Conservation (phyloP, 495 filamentous ascomycete genomes). For the Podospora appendiculata region DNA sequence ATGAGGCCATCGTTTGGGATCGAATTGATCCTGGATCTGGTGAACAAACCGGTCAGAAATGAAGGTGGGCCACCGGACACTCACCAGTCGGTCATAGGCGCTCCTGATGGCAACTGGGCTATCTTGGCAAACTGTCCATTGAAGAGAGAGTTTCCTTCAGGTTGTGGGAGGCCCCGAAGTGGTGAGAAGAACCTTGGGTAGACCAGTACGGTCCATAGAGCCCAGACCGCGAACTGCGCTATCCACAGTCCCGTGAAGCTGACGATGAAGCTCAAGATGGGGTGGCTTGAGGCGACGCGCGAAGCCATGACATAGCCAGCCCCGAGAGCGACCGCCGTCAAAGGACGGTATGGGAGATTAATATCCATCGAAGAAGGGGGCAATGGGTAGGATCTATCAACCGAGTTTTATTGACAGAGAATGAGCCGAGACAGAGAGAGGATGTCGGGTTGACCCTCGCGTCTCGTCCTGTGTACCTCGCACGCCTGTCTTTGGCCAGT, state of each 20-base stretch:
- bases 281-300: constrained; percentile 16
- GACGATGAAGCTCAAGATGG: constrained; percentile 12
- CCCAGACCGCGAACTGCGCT: constrained; percentile 18
- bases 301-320: constrained; percentile 27
- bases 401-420: too few relatives aligned
- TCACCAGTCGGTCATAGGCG: constrained; percentile 53
- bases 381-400: too few relatives aligned
- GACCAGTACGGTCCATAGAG: constrained; percentile 47
- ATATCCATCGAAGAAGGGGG: neutral
- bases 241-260: constrained; percentile 16
- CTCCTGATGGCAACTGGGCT: constrained; percentile 49
- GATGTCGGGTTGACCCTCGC: too few relatives aligned
- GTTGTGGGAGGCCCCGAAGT: constrained; percentile 53
- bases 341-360: constrained; percentile 14
- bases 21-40: constrained; percentile 45
- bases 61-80: neutral
- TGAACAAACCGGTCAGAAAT: neutral
- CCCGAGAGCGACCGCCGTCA: constrained; percentile 17
- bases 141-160: constrained; percentile 35
- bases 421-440: too few relatives aligned
- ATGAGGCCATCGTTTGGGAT: constrained; percentile 88
- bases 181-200: constrained; percentile 73
- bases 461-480: too few relatives aligned
- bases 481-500: too few relatives aligned
- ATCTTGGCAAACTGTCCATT: constrained; percentile 53